Percentiles rank a stretch among this genome's conserved stretches.
phyloP scores from a whole-genome alignment of 1,284 basidiomycete species.

The Athelia psychrophila region DNA sequence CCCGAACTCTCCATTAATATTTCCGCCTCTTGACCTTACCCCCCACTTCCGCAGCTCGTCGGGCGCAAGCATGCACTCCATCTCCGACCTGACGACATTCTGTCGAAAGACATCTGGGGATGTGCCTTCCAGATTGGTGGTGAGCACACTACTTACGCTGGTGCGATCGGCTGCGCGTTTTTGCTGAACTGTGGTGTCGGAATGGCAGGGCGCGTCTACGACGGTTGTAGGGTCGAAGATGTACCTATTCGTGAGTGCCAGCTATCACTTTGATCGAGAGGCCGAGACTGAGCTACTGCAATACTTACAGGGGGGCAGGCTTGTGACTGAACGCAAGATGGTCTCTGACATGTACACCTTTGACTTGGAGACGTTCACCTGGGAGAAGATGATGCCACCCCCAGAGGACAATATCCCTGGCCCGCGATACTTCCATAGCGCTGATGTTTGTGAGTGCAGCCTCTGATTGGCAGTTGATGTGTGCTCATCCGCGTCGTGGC shows the following conservation, averaged over 20 bases:
- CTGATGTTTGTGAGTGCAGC: constrained; percentile 77
- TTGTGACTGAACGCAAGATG: constrained; percentile 85
- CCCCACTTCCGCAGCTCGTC: neutral
- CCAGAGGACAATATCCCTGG: constrained; percentile 69
- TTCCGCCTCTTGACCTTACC: too few species aligned
- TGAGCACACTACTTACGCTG: constrained; percentile 51
- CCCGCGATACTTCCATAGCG: constrained; percentile 88
- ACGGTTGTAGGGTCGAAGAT: constrained; percentile 82
- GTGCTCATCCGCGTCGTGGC: constrained; percentile 8
- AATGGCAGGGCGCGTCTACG: constrained; percentile 70
- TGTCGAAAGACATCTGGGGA: constrained; percentile 81
- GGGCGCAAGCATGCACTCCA: constrained; percentile 59
- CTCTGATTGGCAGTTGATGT: neutral
- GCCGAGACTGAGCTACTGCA: constrained; percentile 8
- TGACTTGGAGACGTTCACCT: constrained; percentile 74
- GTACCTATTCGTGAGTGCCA: constrained; percentile 76
- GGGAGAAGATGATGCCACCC: constrained; percentile 68
- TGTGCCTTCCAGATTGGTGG: constrained; percentile 86
- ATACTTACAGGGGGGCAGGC: constrained; percentile 68
- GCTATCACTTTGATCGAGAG: neutral
- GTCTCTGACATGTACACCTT: constrained; percentile 87
- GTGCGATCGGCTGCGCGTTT: constrained; percentile 1
- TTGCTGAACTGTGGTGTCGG: constrained; percentile 2
- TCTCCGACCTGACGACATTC: constrained; percentile 86
- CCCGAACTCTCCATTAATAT: too few species aligned